phyloP scores from a whole-genome alignment of 352 stramenopile genomes.

The Globisporangium cystogenes region DNA sequence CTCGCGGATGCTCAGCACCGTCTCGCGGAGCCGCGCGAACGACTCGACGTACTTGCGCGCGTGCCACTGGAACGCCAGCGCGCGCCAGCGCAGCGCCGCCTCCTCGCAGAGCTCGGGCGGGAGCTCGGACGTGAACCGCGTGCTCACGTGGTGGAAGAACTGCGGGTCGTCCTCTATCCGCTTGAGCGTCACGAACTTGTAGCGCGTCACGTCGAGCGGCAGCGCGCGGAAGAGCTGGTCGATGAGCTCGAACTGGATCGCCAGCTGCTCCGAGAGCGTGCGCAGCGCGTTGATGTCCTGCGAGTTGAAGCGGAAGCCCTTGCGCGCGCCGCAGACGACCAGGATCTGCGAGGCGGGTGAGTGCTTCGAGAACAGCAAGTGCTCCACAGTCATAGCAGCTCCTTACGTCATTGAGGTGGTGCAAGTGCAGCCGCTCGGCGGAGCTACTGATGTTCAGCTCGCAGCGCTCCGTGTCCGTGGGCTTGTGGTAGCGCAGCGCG shows the following conservation, averaged over 20 bases:
- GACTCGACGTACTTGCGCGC: constrained; percentile 57
- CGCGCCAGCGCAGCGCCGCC: constrained; percentile 31
- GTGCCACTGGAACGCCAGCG: constrained; percentile 70
- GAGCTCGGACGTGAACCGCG: constrained; percentile 6
- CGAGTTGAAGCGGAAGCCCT: constrained; percentile 77
- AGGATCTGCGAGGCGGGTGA: constrained; percentile 37
- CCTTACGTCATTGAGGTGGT: constrained; percentile 69
- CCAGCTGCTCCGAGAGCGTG: constrained; percentile 39
- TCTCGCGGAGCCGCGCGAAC: constrained; percentile 45
- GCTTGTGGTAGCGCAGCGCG: constrained; percentile 79
- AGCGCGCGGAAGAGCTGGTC: constrained; percentile 49
- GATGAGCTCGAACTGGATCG: constrained; percentile 40
- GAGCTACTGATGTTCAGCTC: constrained; percentile 69
- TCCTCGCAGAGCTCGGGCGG: constrained; percentile 15
- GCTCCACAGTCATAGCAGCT: background rate
- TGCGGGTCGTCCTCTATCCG: constrained; percentile 57
- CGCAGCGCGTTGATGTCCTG: constrained; percentile 59
- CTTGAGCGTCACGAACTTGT: constrained; percentile 46
- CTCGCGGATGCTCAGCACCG: constrained; percentile 43
- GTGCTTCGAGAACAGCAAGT: too few relatives aligned
- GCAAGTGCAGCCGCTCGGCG: constrained; percentile 67
- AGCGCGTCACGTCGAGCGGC: constrained; percentile 54
- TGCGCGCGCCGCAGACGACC: constrained; percentile 63
- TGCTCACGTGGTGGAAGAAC: constrained; percentile 10
- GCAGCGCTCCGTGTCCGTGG: constrained; percentile 59